Conservation (phyloP, 2,329 filamentous ascomycete genomes). For the Colletotrichum incanum region DNA sequence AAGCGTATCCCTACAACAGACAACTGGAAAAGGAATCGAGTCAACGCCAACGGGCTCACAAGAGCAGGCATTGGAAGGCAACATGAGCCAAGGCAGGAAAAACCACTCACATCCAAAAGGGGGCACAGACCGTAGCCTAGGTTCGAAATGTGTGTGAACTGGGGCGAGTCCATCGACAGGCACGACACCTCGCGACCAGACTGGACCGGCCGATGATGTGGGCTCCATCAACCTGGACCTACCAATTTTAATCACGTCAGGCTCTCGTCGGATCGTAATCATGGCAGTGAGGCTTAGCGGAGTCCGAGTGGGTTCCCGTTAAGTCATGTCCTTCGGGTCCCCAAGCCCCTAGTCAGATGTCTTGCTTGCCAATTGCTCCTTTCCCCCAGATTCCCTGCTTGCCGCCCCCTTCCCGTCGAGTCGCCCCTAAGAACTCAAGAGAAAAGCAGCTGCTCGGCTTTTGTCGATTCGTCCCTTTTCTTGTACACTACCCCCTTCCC, state of each 20-base stretch:
- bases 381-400: background rate
- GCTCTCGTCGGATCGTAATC: constrained; percentile 40
- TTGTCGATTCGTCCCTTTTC: constrained; percentile 15
- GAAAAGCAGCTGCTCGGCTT: constrained; percentile 22
- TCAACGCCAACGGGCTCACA: constrained; percentile 13
- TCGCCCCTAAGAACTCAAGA: constrained; percentile 10
- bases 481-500: constrained; percentile 17
- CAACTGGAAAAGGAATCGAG: background rate
- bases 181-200: constrained; percentile 30
- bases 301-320: constrained; percentile 41
- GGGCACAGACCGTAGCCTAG: constrained; percentile 16
- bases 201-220: constrained; percentile 33
- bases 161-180: constrained; percentile 23
- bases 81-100: background rate
- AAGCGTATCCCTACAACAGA: background rate
- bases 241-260: constrained; percentile 44
- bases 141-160: constrained; percentile 17
- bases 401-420: constrained; percentile 7
- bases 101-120: constrained; percentile 10
- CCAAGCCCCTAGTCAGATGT: constrained; percentile 14
- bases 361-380: constrained; percentile 11
- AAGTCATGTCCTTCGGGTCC: constrained; percentile 32
- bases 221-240: constrained; percentile 38
- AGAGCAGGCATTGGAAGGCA: constrained; percentile 10
- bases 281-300: constrained; percentile 42